These are phyloP conservation scores for Amanita pallidorosea DNA, from an alignment of 768 basidiomycete genomes.

Conservation along the genomic window DNA sequence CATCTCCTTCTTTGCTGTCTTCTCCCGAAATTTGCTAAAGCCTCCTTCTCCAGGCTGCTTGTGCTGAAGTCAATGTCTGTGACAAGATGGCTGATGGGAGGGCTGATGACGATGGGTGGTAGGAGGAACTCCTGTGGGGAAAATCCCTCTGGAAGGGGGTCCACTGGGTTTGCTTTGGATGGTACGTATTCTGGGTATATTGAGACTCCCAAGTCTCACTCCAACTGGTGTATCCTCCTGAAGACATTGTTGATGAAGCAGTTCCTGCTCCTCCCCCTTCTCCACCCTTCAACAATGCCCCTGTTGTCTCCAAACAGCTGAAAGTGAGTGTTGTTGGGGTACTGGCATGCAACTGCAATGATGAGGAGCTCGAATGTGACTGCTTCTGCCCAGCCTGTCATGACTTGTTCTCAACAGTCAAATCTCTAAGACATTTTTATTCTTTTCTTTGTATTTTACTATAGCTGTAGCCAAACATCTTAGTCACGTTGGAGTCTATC, in stretches of 20 bases:
- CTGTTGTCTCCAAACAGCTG: conserved; percentile 23
- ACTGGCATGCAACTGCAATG: neutral
- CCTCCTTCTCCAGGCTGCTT: too few species aligned
- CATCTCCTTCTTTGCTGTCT: too few species aligned
- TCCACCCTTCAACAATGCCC: conserved; percentile 29
- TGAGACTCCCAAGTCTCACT: neutral
- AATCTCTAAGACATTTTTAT: too few species aligned
- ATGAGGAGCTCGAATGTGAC: conserved; percentile 28
- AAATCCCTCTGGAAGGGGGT: conserved; percentile 12
- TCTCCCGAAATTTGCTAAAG: too few species aligned
- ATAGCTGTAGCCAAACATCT: too few species aligned
- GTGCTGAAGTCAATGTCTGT: too few species aligned
- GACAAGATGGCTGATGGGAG: too few species aligned
- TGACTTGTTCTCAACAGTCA: too few species aligned
- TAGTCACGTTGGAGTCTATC: too few species aligned
- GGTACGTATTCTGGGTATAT: conserved; percentile 16
- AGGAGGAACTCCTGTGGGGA: too few species aligned
- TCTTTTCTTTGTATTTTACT: too few species aligned
- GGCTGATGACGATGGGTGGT: too few species aligned
- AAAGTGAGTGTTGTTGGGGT: conserved; percentile 6
- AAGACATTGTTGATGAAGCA: conserved; percentile 16
- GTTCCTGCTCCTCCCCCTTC: conserved; percentile 23
- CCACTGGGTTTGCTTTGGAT: conserved; percentile 19
- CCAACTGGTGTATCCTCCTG: conserved; percentile 8
- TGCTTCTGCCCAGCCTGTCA: conserved; percentile 36